phyloP scores from a whole-genome alignment of 176 grass and related monocot genomes.

The Eragrostis curvula region DNA sequence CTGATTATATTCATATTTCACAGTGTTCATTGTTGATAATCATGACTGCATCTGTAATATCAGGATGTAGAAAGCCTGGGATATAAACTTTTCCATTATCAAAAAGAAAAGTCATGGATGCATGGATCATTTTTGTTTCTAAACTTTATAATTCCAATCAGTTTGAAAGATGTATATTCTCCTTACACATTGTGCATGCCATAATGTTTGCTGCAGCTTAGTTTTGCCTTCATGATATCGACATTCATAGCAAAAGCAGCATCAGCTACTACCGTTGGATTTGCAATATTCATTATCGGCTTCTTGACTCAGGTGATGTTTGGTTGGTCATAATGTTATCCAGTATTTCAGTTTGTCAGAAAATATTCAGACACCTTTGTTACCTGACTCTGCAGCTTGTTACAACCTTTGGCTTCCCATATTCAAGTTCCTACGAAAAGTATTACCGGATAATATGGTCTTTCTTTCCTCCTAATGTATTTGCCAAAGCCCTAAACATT shows the following conservation, averaged over 20 bases:
- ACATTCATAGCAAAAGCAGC: constrained; percentile 88
- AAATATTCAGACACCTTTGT: constrained; percentile 29
- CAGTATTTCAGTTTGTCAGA: constrained; percentile 14
- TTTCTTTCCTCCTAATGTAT: constrained; percentile 87
- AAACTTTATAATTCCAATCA: constrained; percentile 15
- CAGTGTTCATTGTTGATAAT: constrained; percentile 9
- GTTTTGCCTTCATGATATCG: constrained; percentile 96
- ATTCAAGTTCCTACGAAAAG: constrained; percentile 49
- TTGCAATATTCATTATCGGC: constrained; percentile 93
- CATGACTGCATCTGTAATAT: background rate
- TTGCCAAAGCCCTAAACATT: constrained; percentile 80
- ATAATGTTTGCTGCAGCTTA: constrained; percentile 70
- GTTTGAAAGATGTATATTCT: background rate
- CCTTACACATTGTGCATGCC: constrained; percentile 15
- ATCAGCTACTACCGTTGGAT: constrained; percentile 94
- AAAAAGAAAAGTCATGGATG: background rate
- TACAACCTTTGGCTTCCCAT: constrained; percentile 87
- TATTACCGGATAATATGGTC: constrained; percentile 78
- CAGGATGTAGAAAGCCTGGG: background rate
- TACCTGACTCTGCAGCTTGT: constrained; percentile 69
- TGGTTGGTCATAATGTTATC: constrained; percentile 13
- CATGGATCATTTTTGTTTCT: constrained; percentile 24
- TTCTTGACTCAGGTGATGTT: constrained; percentile 92
- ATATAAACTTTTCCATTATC: background rate
- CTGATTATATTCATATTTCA: background rate